Evolutionary conservation across 768 basidiomycete species (phyloP).

Genomic region (Gautieria morchelliformis): DNA sequence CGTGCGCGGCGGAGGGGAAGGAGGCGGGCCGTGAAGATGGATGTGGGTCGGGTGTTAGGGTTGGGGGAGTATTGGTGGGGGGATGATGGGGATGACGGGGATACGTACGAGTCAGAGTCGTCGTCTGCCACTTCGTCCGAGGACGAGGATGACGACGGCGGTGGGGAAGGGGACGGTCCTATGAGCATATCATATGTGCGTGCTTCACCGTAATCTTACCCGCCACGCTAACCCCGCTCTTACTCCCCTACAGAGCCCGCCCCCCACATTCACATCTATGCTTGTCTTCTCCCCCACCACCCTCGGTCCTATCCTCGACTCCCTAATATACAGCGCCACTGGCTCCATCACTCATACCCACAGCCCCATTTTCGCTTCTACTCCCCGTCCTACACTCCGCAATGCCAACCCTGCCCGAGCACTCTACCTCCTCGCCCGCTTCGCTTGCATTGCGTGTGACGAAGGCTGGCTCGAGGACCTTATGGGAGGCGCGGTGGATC

Average conservation of each 20-base stretch:
- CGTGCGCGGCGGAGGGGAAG: conserved; percentile 42
- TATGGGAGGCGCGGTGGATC: conserved; percentile 81
- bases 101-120: conserved; percentile 18
- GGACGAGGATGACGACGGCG: conserved; percentile 39
- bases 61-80: conserved; percentile 62
- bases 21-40: conserved; percentile 46
- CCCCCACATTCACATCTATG: conserved; percentile 74
- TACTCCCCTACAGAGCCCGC: conserved; percentile 48
- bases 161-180: conserved; percentile 22
- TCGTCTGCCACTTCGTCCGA: conserved; percentile 15
- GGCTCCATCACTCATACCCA: conserved; percentile 52
- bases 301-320: conserved; percentile 69
- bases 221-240: conserved; percentile 8
- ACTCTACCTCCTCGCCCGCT: conserved; percentile 83
- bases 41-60: conserved; percentile 46
- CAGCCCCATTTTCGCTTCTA: conserved; percentile 23
- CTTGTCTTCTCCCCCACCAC: conserved; percentile 84
- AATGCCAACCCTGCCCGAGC: conserved; percentile 78
- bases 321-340: conserved; percentile 18
- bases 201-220: conserved; percentile 9
- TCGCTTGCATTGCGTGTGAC: conserved; percentile 87
- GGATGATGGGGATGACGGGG: conserved; percentile 33
- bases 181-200: conserved; percentile 38
- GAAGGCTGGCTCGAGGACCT: conserved; percentile 90
- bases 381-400: conserved; percentile 55